These are phyloP conservation scores for Phytophthora rubi DNA, from an alignment of 352 stramenopile species.

Conservation along the genomic window DNA sequence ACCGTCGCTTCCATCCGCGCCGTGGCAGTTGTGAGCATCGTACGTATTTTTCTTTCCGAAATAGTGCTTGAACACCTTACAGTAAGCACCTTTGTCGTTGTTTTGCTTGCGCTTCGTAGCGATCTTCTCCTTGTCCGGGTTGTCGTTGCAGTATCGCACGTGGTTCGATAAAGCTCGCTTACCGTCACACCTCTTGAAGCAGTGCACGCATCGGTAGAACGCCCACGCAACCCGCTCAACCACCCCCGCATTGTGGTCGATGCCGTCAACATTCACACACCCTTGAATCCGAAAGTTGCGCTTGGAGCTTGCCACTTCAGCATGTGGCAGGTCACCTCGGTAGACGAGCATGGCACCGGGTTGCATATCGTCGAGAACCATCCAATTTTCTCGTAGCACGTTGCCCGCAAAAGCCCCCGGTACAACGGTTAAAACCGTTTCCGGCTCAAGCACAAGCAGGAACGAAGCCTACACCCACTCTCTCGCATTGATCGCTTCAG, in stretches of 20 bases:
- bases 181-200: slow-evolving; percentile 1
- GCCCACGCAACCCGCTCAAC: slow-evolving; percentile 1
- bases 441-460: no score
- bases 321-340: no score
- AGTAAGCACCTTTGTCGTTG: slow-evolving; percentile 14
- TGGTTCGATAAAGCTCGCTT: not conserved
- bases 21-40: not conserved
- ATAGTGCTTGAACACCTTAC: not conserved
- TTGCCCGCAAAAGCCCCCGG: no score
- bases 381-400: no score
- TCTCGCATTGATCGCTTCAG: no score
- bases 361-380: no score
- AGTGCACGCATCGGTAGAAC: slow-evolving; percentile 2
- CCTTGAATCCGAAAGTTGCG: no score
- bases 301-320: no score
- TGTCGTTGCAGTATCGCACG: not conserved
- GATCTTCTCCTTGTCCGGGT: slow-evolving; percentile 9
- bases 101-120: slow-evolving; percentile 3
- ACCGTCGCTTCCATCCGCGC: not conserved
- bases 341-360: no score
- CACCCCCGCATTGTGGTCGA: not conserved
- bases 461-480: no score
- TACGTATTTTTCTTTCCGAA: slow-evolving; percentile 12
- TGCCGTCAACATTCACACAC: not conserved
- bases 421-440: no score